Evolutionary conservation across 345 rosid genomes (phyloP).

Genomic region (Melaleuca quinquenervia): DNA sequence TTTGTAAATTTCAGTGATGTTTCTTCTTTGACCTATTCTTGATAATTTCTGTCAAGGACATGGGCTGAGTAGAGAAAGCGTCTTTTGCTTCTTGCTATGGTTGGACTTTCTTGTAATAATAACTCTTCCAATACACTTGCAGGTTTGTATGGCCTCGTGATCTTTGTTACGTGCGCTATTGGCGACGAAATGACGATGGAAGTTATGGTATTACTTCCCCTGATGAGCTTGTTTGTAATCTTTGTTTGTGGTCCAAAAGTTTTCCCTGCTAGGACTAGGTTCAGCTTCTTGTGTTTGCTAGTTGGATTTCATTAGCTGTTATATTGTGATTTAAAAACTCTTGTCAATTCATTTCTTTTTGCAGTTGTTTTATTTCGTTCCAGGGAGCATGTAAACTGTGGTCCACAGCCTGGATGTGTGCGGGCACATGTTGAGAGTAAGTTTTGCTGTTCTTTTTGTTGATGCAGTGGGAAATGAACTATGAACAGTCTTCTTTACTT

Average conservation of each 20-base stretch:
- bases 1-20: not conserved
- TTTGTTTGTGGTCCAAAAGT: not conserved
- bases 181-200: conserved; percentile 99
- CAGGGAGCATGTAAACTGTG: conserved; percentile 90
- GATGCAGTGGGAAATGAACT: not conserved
- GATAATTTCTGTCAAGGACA: not conserved
- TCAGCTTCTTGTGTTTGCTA: not conserved
- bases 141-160: conserved; percentile 99
- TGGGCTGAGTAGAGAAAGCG: not conserved
- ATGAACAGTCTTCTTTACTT: not conserved
- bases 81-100: not conserved
- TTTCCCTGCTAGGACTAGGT: not conserved
- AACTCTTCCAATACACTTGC: conserved; percentile 9
- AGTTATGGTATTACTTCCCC: conserved; percentile 63
- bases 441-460: conserved; percentile 7
- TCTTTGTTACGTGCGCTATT: conserved; percentile 96
- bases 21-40: not conserved
- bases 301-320: conserved; percentile 1
- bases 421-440: conserved; percentile 96
- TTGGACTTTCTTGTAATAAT: not conserved
- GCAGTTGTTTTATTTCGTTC: conserved; percentile 95
- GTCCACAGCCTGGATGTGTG: conserved; percentile 87
- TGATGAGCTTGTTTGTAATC: not conserved
- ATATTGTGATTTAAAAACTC: not conserved
- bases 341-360: not conserved